A percentile compares a stretch with the other conserved stretches of the same genome.
Conservation (phyloP, 148 eudicot genomes). For the Heliamphora exappendiculata region DNA sequence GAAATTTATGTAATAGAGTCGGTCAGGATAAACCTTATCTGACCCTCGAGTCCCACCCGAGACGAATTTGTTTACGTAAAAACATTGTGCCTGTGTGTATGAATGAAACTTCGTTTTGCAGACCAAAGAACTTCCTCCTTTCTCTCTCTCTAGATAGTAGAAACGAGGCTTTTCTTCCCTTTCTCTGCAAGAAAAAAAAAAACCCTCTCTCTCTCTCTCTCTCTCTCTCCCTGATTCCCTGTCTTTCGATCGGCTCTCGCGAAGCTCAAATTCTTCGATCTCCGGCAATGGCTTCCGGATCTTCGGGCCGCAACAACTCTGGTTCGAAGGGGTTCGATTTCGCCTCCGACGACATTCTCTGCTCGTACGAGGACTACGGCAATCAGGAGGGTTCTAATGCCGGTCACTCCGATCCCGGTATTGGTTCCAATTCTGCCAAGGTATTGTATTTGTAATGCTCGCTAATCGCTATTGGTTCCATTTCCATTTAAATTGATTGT, state of each 20-base stretch:
- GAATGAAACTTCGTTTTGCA: background rate
- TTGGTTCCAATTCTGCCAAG: constrained; percentile 47
- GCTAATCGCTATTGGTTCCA: background rate
- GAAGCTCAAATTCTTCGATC: background rate
- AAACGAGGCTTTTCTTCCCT: too few species aligned
- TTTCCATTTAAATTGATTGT: background rate
- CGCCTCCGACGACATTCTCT: constrained; percentile 76
- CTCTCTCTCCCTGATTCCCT: background rate
- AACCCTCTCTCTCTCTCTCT: background rate
- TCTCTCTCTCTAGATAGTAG: background rate
- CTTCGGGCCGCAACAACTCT: constrained; percentile 50
- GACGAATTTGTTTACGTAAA: too few species aligned
- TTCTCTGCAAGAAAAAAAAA: constrained; percentile 7
- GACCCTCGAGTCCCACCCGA: background rate
- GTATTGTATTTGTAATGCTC: constrained; percentile 15
- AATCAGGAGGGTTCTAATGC: constrained; percentile 53
- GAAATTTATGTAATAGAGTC: too few species aligned
- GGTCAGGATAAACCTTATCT: background rate
- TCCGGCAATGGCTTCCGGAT: constrained; percentile 71
- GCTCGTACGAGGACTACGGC: constrained; percentile 77
- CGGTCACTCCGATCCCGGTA: constrained; percentile 50
- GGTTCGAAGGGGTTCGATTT: constrained; percentile 76
- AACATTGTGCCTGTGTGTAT: too few species aligned
- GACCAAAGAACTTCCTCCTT: background rate
- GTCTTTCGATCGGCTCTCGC: background rate